Evolutionary conservation across 2,329 filamentous ascomycete genomes (phyloP).

Genomic region (Mollisia scopiformis): DNA sequence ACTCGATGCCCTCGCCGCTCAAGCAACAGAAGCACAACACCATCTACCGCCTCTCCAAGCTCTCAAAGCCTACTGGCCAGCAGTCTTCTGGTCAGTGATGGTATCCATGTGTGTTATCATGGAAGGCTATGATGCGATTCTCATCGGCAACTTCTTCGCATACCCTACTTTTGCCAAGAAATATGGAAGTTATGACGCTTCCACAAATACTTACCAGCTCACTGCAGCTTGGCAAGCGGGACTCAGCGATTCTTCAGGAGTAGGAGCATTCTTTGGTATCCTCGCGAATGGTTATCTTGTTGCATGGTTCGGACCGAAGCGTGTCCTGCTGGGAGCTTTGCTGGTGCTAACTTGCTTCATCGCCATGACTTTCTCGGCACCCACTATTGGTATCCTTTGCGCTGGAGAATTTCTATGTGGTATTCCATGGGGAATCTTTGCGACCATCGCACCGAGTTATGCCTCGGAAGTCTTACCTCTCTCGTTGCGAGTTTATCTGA

Average conservation of each 20-base stretch:
- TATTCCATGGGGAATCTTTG: slow-evolving; percentile 48
- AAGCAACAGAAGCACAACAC: neutral
- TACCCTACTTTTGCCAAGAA: slow-evolving; percentile 22
- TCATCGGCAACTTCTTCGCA: slow-evolving; percentile 25
- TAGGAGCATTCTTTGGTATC: slow-evolving; percentile 34
- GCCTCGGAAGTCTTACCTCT: slow-evolving; percentile 47
- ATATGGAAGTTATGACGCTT: slow-evolving; percentile 17
- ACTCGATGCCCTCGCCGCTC: neutral
- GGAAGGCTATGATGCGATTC: slow-evolving; percentile 22
- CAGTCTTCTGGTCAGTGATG: slow-evolving; percentile 21
- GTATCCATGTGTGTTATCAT: slow-evolving; percentile 25
- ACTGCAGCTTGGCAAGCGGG: slow-evolving; percentile 25
- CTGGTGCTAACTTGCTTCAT: slow-evolving; percentile 46
- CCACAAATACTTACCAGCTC: slow-evolving; percentile 13
- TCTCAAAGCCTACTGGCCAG: slow-evolving; percentile 76
- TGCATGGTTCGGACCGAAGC: slow-evolving; percentile 50
- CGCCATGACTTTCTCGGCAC: slow-evolving; percentile 50
- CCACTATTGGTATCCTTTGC: slow-evolving; percentile 46
- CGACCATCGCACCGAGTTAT: slow-evolving; percentile 46
- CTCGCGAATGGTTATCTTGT: slow-evolving; percentile 50
- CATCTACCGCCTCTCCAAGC: neutral
- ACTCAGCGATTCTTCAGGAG: slow-evolving; percentile 21
- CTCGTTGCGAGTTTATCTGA: slow-evolving; percentile 46
- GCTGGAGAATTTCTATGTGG: slow-evolving; percentile 51
- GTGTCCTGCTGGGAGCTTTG: slow-evolving; percentile 48